Evolutionary conservation across 768 basidiomycete genomes (phyloP).

Genomic region (Boletellus emodensis): DNA sequence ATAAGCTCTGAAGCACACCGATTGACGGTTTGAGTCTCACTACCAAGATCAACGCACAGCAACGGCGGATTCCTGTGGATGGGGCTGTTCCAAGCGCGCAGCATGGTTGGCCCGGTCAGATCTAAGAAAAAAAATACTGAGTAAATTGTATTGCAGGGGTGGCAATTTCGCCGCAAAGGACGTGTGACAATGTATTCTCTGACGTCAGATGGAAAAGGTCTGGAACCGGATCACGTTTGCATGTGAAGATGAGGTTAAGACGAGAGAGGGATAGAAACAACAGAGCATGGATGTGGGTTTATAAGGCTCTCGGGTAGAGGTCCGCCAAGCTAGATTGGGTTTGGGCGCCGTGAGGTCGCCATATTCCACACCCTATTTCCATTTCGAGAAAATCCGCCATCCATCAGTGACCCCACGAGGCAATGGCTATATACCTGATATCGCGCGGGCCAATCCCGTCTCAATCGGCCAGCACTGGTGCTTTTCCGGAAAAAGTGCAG

Average conservation of each 20-base stretch:
- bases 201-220: neutral
- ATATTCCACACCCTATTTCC: conserved; percentile 14
- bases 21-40: conserved; percentile 1
- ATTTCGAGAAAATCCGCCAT: conserved; percentile 16
- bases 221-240: neutral
- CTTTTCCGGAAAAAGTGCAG: conserved; percentile 8
- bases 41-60: conserved; percentile 13
- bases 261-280: neutral
- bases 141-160: neutral
- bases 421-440: conserved; percentile 10
- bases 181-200: neutral
- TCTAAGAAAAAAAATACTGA: neutral
- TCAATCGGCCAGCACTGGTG: neutral
- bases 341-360: conserved; percentile 13
- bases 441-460: conserved; percentile 1
- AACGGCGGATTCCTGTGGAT: conserved; percentile 16
- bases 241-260: neutral
- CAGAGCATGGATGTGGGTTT: conserved; percentile 1
- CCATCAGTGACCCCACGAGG: conserved; percentile 25
- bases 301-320: conserved; percentile 3
- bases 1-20: conserved; percentile 13
- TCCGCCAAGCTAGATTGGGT: conserved; percentile 1
- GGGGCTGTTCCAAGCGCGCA: conserved; percentile 9
- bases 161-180: neutral
- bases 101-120: conserved; percentile 5